These are phyloP conservation scores for Lodderomyces parapsilosis DNA, from an alignment of 1,139 yeast species.

Conservation along the genomic window DNA sequence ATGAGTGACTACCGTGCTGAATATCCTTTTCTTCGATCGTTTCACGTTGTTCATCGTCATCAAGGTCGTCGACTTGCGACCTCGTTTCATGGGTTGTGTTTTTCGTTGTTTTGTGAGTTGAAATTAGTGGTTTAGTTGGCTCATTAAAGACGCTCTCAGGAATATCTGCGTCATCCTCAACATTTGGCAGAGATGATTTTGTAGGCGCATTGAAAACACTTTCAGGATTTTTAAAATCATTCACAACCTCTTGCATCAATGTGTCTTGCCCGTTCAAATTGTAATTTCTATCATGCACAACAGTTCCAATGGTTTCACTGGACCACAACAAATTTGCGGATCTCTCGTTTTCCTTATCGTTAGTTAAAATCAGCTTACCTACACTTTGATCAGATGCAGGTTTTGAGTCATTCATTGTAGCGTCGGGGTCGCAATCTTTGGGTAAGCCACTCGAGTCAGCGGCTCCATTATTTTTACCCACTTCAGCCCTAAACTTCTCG, in stretches of 20 bases:
- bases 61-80: neutral
- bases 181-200: neutral
- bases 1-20: neutral
- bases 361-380: too few relatives aligned
- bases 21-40: neutral
- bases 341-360: too few relatives aligned
- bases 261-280: neutral
- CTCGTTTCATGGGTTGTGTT: neutral
- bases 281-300: neutral
- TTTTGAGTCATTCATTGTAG: too few relatives aligned
- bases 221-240: neutral
- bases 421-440: too few relatives aligned
- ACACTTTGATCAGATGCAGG: too few relatives aligned
- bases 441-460: too few relatives aligned
- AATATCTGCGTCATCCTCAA: neutral
- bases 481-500: too few relatives aligned
- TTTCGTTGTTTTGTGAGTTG: neutral
- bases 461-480: too few relatives aligned
- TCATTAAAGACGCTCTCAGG: neutral
- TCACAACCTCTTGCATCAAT: neutral
- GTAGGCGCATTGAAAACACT: neutral
- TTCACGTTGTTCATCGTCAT: neutral
- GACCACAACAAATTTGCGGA: too few relatives aligned
- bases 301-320: too few relatives aligned
- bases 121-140: neutral